Conservation (phyloP, 2,329 filamentous ascomycete species). For the Microdochium trichocladiopsis region DNA sequence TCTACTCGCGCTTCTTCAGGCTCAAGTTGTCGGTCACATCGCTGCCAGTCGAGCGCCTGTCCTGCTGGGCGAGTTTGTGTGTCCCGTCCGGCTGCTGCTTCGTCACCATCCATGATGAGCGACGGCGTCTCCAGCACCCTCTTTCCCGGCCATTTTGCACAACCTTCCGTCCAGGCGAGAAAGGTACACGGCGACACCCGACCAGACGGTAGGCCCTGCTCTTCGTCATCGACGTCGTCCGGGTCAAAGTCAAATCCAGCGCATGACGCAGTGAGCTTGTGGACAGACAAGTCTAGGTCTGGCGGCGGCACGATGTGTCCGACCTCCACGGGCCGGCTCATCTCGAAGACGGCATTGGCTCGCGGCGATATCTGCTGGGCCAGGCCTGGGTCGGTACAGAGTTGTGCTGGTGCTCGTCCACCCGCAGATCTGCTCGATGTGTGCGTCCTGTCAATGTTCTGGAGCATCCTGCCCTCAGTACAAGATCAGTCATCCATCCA, state of each 20-base stretch:
- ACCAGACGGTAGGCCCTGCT: conserved; percentile 26
- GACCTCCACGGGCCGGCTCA: not conserved
- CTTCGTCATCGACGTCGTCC: conserved; percentile 28
- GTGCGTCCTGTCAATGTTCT: not conserved
- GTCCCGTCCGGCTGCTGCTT: too few species aligned
- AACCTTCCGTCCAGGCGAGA: conserved; percentile 26
- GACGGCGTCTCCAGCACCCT: too few species aligned
- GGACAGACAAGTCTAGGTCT: not conserved
- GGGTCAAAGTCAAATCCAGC: not conserved
- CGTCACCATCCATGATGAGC: too few species aligned
- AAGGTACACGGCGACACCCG: conserved; percentile 35
- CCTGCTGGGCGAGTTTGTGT: too few species aligned
- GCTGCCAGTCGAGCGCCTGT: too few species aligned
- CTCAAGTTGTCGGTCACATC: too few species aligned
- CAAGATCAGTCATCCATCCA: not conserved
- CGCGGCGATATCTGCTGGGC: not conserved
- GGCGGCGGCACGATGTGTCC: not conserved
- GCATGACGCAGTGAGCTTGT: conserved; percentile 1
- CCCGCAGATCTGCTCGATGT: not conserved
- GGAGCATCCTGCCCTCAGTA: not conserved
- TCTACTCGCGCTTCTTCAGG: not conserved
- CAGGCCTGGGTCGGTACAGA: not conserved
- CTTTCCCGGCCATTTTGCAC: conserved; percentile 1
- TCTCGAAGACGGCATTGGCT: not conserved
- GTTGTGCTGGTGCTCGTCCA: not conserved